Evolutionary conservation across 176 grass and related monocot genomes (phyloP), one percentile per base, ranked within the genome.

Genomic region (Alloteropsis semialata): DNA sequence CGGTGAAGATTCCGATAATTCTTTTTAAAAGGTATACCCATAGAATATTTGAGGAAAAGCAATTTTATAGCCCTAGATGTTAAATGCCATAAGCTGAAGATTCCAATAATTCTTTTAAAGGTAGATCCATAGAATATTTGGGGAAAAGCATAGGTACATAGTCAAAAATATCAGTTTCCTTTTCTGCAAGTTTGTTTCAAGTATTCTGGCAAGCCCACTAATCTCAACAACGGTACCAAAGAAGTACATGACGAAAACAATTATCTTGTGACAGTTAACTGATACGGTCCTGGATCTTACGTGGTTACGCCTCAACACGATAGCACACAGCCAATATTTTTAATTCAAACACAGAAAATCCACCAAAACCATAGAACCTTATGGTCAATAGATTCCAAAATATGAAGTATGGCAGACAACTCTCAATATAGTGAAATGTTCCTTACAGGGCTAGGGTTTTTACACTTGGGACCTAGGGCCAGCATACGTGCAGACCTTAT

Each of bases 1-100:
- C 39, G 71, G 61, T 87, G n/a, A 37, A 49, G n/a, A 82, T 82
- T 87, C 85, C 8, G 24, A 21, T 3, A 50, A 22, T 69, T 59
- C 29, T 60, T 69, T 76, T 66, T n/a, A n/a, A 30, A 50, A 69
- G 41, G 16, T 57, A 37, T 1, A 76, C 61, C 27, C 51, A 59
- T 24, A 68, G 62, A 87, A 81, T 39, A 82, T 65, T 64, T 73
- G 19, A 43, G 12, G 22, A 53, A 68, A 82, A 77, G 17, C 21
- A 68, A 28, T 41, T 78, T 48, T 29, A 75, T n/a, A 74, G 14
- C 21, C 41, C 65, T 86, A 45, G 38, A 75, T 22, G 16, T 43
- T 60, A 44, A 16, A 30, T 57, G 10, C 77, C 38, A 48, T 46
- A 22, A 74, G 59, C 75, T 75, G 25, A 32, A 66, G 36, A 66